phyloP scores from a whole-genome alignment of 2,329 filamentous ascomycete genomes.

The Trichoderma polysporum region DNA sequence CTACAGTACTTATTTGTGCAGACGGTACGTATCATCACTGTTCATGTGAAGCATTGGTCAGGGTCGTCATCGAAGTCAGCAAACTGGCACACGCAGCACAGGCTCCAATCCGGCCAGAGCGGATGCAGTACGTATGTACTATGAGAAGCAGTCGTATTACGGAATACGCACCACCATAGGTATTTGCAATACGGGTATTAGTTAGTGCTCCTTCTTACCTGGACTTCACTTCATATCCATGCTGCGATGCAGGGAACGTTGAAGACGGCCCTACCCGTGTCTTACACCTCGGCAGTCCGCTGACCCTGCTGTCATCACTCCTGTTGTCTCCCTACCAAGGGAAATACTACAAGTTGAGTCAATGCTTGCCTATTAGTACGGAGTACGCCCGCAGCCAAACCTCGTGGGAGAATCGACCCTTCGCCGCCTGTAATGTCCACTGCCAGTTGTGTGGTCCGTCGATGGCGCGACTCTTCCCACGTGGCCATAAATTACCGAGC shows the following conservation, averaged over 20 bases:
- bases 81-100: neutral
- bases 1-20: neutral
- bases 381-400: neutral
- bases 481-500: conserved; percentile 7
- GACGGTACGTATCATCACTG: neutral
- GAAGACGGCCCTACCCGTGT: conserved; percentile 11
- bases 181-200: no score
- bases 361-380: neutral
- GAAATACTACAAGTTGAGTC: neutral
- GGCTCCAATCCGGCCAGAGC: neutral
- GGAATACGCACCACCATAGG: neutral
- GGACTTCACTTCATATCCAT: neutral
- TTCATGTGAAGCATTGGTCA: neutral
- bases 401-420: neutral
- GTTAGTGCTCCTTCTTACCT: neutral
- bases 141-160: neutral
- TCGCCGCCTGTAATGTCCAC: neutral
- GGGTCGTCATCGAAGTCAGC: no score
- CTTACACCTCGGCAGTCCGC: conserved; percentile 1
- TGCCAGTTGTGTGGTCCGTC: neutral
- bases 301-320: neutral
- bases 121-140: no score
- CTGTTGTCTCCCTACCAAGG: neutral
- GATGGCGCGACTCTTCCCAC: conserved; percentile 13
- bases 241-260: neutral